phyloP scores from a whole-genome alignment of 2,329 filamentous ascomycete genomes.

The Xylariales sp. region DNA sequence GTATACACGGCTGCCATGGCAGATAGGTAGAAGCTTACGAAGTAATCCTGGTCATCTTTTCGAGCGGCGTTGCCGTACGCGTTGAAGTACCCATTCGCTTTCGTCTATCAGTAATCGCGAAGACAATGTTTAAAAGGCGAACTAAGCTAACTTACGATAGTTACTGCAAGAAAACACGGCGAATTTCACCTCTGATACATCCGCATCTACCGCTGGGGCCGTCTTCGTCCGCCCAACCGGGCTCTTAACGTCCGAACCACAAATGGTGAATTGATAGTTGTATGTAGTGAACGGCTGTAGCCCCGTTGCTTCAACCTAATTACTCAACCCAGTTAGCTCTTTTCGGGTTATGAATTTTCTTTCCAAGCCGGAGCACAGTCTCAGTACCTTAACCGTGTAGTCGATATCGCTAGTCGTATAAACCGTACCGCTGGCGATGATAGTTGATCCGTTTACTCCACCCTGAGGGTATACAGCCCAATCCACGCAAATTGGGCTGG shows the following conservation, averaged over 20 bases:
- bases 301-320: slow-evolving; percentile 64
- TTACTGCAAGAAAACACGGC: slow-evolving; percentile 52
- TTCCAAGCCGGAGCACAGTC: background rate
- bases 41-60: slow-evolving; percentile 60
- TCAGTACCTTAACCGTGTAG: slow-evolving; percentile 74
- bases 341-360: background rate
- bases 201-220: slow-evolving; percentile 45
- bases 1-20: background rate
- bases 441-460: slow-evolving; percentile 49
- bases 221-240: slow-evolving; percentile 53
- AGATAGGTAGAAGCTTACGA: slow-evolving; percentile 49
- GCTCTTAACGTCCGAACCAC: slow-evolving; percentile 48
- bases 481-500: slow-evolving; percentile 71
- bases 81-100: slow-evolving; percentile 60
- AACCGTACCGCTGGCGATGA: slow-evolving; percentile 67
- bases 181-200: slow-evolving; percentile 47
- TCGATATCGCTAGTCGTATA: slow-evolving; percentile 81
- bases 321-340: slow-evolving; percentile 10
- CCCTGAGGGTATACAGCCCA: slow-evolving; percentile 66
- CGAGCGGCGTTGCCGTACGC: slow-evolving; percentile 57
- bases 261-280: slow-evolving; percentile 51
- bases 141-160: slow-evolving; percentile 45
- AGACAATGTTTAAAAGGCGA: background rate
- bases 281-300: slow-evolving; percentile 50
- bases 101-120: slow-evolving; percentile 8